Evolutionary conservation across 176 grass and related monocot genomes (phyloP), one percentile per base, ranked within the genome.

Genomic region (Raddia guianensis): DNA sequence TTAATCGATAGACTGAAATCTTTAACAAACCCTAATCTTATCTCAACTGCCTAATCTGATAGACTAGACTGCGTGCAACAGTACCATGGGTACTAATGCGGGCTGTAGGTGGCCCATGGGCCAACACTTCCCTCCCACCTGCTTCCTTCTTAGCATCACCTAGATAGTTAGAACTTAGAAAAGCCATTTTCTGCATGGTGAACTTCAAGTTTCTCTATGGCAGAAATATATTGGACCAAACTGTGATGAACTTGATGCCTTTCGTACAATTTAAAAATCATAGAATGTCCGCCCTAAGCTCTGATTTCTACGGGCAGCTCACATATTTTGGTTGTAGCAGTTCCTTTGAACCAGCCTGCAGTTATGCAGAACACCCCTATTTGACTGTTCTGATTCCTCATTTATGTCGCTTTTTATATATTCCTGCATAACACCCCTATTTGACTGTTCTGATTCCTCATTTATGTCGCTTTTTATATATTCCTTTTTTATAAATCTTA

Each of bases 361-460:
- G 59, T 83, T 45, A 58, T 74, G n/a, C 53, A 34, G 43, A 27
- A 27, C 27, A 27, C 27, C 27, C 27, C 34, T 68, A 35, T 35
- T 63, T 71, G 8, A 71, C 73, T 65, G 20, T 75, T 80, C 42
- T 69, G 64, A 67, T 74, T 53, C 44, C 51, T 79, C 4, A 64
- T 72, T 79, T 73, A 19, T 78, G 2, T 35, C 15, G 72, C 42
- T 35, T 71, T 52, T 58, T 63, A 56, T 43, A 7, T 32, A 74
- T 77, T 37, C 57, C 10, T 65, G n/a, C n/a, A n/a, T n/a, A n/a
- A n/a, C n/a, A n/a, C n/a, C n/a, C n/a, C 33, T 68, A 35, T 35
- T 63, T 71, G 8, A 71, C 73, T 65, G 20, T 75, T 80, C 43
- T 69, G 65, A 67, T 74, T 53, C 44, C 51, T 79, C 4, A 64